Evolutionary conservation across 257 asterid species (phyloP).

Genomic region (Leonotis leonurus): DNA sequence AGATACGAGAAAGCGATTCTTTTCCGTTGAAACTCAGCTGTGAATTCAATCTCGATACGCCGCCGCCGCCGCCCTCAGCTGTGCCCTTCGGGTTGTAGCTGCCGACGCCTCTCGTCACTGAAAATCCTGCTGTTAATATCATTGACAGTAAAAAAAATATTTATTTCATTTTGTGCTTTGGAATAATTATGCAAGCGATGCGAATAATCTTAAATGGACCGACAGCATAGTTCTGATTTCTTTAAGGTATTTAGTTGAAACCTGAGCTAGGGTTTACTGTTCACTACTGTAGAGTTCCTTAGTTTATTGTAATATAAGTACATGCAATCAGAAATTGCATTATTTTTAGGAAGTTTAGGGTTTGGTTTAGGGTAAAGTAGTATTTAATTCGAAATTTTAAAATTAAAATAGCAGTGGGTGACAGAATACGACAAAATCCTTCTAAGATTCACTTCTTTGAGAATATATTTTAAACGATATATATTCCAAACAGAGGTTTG

Average conservation of each 20-base stretch:
- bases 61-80: slow-evolving; percentile 20
- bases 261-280: slow-evolving; percentile 8
- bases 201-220: too few species aligned
- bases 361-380: neutral
- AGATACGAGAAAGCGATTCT: too few species aligned
- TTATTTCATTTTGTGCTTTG: too few species aligned
- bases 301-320: neutral
- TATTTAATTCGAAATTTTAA: neutral
- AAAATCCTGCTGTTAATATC: slow-evolving; percentile 38
- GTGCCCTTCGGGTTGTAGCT: slow-evolving; percentile 33
- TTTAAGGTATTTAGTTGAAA: too few species aligned
- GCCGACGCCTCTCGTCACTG: slow-evolving; percentile 44
- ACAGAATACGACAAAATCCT: neutral
- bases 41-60: slow-evolving; percentile 60
- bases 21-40: slow-evolving; percentile 64
- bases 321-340: neutral
- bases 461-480: too few species aligned
- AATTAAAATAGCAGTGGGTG: neutral
- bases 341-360: neutral
- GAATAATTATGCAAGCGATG: too few species aligned
- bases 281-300: neutral
- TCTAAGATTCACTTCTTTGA: too few species aligned
- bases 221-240: too few species aligned
- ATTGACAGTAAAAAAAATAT: neutral
- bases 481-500: too few species aligned